Percentiles rank a stretch among this genome's conserved stretches.
Conservation (phyloP, 2,329 filamentous ascomycete genomes). For the Penicillium sumatraense region DNA sequence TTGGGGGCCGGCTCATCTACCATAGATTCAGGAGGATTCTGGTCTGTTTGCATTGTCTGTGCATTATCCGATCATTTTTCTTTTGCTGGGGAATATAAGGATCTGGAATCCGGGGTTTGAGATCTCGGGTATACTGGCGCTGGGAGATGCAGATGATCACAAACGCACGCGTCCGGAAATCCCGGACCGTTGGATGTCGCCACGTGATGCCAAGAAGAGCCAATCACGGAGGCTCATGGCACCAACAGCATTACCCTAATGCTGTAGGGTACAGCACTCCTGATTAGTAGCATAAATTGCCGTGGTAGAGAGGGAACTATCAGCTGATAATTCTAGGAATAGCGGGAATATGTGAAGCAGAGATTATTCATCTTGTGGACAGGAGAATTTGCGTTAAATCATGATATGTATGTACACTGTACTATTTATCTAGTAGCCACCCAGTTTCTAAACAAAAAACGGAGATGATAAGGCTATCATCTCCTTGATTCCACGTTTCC, state of each 20-base stretch:
- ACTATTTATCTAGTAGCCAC: too few relatives aligned
- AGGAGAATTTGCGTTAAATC: background rate
- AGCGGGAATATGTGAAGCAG: background rate
- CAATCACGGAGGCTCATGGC: conserved; percentile 3
- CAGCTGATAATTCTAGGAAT: too few relatives aligned
- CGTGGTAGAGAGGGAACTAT: too few relatives aligned
- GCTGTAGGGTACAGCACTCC: too few relatives aligned
- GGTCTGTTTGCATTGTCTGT: conserved; percentile 45
- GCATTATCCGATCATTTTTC: conserved; percentile 16
- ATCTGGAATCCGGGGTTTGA: conserved; percentile 9
- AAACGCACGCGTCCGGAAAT: conserved; percentile 20
- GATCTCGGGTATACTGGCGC: conserved; percentile 7
- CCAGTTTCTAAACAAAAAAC: too few relatives aligned
- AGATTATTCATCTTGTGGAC: too few relatives aligned
- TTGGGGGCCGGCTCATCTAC: conserved; percentile 25
- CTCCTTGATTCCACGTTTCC: too few relatives aligned
- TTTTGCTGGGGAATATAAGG: background rate
- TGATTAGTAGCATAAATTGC: too few relatives aligned
- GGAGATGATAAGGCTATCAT: too few relatives aligned
- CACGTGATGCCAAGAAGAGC: conserved; percentile 23
- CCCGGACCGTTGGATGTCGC: conserved; percentile 12
- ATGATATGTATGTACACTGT: background rate
- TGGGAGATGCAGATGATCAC: conserved; percentile 16
- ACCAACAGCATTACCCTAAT: background rate
- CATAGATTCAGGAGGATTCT: conserved; percentile 18